A percentile compares a stretch with the other conserved stretches of the same genome.
Conservation (phyloP, 768 basidiomycete genomes). For the Pisolithus albus region DNA sequence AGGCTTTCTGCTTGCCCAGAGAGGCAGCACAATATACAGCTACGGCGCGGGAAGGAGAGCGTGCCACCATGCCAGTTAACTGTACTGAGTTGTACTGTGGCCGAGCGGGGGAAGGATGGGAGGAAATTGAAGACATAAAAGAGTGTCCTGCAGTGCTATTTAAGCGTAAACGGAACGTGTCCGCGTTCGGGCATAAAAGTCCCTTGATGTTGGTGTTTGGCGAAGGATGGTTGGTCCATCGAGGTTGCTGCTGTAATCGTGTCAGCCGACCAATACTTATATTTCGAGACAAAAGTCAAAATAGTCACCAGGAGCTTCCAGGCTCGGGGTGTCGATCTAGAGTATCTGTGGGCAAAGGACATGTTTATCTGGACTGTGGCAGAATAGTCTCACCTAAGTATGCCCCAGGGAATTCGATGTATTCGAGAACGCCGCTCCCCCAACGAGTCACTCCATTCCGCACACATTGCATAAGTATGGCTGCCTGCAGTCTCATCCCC, state of each 20-base stretch:
- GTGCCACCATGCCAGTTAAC: slow-evolving; percentile 21
- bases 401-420: neutral
- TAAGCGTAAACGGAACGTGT: slow-evolving; percentile 14
- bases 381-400: neutral
- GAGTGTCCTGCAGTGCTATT: slow-evolving; percentile 16
- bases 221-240: slow-evolving; percentile 10
- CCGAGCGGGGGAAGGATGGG: slow-evolving; percentile 1
- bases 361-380: neutral
- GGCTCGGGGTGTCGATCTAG: neutral
- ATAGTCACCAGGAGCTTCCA: neutral
- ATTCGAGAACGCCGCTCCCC: too few relatives aligned
- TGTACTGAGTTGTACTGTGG: slow-evolving; percentile 6
- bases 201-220: neutral
- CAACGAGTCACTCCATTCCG: too few relatives aligned
- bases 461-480: too few relatives aligned
- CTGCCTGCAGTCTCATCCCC: too few relatives aligned
- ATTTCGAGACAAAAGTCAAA: neutral
- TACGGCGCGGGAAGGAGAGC: slow-evolving; percentile 37
- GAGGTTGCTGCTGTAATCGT: slow-evolving; percentile 13
- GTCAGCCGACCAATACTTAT: neutral
- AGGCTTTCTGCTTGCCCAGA: slow-evolving; percentile 54
- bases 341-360: neutral
- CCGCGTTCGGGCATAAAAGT: neutral
- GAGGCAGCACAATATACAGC: slow-evolving; percentile 85
- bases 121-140: slow-evolving; percentile 7